Conservation (phyloP, 2,329 filamentous ascomycete genomes). For the Pseudogymnoascus sp. region DNA sequence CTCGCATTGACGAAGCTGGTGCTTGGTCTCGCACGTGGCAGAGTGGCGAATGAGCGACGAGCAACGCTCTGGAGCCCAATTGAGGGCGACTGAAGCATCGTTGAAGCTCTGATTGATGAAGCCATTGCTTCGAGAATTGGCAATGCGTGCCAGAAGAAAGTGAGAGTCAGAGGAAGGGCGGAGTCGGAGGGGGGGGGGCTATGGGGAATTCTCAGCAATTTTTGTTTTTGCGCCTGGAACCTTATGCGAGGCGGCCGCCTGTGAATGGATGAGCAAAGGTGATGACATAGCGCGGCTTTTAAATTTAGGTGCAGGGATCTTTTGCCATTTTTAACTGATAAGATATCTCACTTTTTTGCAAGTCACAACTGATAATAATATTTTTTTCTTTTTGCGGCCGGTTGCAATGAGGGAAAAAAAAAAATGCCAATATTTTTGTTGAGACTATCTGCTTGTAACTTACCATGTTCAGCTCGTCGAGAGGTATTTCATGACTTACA, state of each 20-base stretch:
- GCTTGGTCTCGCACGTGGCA: constrained; percentile 23
- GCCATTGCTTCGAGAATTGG: constrained; percentile 22
- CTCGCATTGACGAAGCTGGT: constrained; percentile 19
- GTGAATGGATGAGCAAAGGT: constrained; percentile 8
- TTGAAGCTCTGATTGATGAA: constrained; percentile 25
- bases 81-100: constrained; percentile 24
- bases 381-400: neutral
- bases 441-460: neutral
- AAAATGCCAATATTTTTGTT: neutral
- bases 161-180: neutral
- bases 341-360: constrained; percentile 3
- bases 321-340: neutral
- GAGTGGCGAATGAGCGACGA: constrained; percentile 23
- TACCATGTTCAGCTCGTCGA: neutral
- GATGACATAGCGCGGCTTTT: constrained; percentile 7
- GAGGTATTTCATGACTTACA: neutral
- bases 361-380: neutral
- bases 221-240: constrained; percentile 8
- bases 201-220: constrained; percentile 8
- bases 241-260: constrained; percentile 6
- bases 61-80: constrained; percentile 23
- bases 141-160: constrained; percentile 12
- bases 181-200: neutral
- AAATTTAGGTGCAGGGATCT: constrained; percentile 4
- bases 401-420: neutral